Percentiles rank a stretch among this genome's conserved stretches.
These are phyloP conservation scores for Termitomyces sp. DNA, from an alignment of 768 basidiomycete genomes.

Conservation along the genomic window DNA sequence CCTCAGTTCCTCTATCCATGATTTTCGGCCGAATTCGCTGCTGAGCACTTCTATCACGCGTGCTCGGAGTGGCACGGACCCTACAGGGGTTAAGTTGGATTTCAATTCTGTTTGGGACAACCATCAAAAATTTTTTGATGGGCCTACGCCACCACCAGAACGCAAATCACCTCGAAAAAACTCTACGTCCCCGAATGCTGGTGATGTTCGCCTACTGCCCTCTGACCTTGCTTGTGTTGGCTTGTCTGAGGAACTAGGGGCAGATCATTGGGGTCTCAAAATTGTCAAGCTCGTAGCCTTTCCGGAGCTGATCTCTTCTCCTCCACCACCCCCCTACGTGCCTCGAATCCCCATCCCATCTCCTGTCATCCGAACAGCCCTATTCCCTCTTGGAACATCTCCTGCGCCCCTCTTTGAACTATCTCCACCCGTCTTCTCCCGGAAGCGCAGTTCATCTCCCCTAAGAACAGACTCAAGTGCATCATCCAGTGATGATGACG, in stretches of 20 bases:
- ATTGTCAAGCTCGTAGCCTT: slow-evolving; percentile 76
- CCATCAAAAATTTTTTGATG: slow-evolving; percentile 4
- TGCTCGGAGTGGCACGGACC: slow-evolving; percentile 35
- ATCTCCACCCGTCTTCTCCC: slow-evolving; percentile 11
- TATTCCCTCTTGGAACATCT: slow-evolving; percentile 3
- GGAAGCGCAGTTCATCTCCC: slow-evolving; percentile 5
- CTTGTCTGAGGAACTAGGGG: slow-evolving; percentile 59
- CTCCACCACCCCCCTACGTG: slow-evolving; percentile 16
- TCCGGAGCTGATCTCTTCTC: slow-evolving; percentile 62
- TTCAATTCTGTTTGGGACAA: slow-evolving; percentile 12
- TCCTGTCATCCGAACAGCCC: slow-evolving; percentile 1
- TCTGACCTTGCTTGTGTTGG: slow-evolving; percentile 78
- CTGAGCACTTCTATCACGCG: slow-evolving; percentile 36
- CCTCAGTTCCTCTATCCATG: slow-evolving; percentile 17
- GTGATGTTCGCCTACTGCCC: slow-evolving; percentile 61
- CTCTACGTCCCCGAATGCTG: slow-evolving; percentile 53
- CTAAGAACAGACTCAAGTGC: slow-evolving; percentile 21
- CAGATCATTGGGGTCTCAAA: slow-evolving; percentile 75
- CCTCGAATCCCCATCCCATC: slow-evolving; percentile 14
- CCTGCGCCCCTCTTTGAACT: slow-evolving; percentile 14
- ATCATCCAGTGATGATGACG: slow-evolving; percentile 46
- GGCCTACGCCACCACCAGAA: slow-evolving; percentile 5
- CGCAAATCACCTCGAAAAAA: slow-evolving; percentile 27
- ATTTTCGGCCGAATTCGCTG: slow-evolving; percentile 22
- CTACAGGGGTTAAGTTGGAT: slow-evolving; percentile 19